Percentiles rank a stretch among this genome's conserved stretches.
Conservation (phyloP, 179 eudicot species). For the Amaranthus tricolor region DNA sequence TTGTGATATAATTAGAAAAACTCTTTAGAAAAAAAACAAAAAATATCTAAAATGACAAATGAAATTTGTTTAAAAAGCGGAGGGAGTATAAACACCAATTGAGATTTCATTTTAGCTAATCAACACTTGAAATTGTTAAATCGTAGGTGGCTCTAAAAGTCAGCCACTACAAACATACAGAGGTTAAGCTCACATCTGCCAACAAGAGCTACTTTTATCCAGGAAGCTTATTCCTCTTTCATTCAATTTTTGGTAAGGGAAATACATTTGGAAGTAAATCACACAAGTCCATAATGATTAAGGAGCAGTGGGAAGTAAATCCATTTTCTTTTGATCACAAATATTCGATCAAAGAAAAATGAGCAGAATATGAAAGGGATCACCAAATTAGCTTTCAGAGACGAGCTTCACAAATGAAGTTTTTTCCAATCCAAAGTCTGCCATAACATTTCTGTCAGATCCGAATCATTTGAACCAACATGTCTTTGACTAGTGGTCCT, state of each 20-base stretch:
- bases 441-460: constrained; percentile 35
- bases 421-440: constrained; percentile 48
- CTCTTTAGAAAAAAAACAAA: no score
- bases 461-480: constrained; percentile 26
- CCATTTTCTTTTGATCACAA: constrained; percentile 23
- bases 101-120: no score
- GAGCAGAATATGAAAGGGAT: not conserved
- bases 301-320: not conserved
- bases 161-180: no score
- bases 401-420: constrained; percentile 37
- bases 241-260: not conserved
- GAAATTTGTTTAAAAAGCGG: no score
- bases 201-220: no score
- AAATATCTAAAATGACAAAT: no score
- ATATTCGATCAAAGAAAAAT: constrained; percentile 15
- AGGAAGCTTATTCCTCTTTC: no score
- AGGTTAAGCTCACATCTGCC: no score
- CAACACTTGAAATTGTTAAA: no score
- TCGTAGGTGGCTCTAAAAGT: no score
- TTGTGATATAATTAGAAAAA: no score
- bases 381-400: not conserved
- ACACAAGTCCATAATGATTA: not conserved
- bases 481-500: constrained; percentile 14
- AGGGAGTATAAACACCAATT: no score
- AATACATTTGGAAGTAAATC: not conserved